Percentiles rank a stretch among this genome's conserved stretches.
Conservation (phyloP, 1,139 yeast genomes). For the Komagataea norvegica region DNA sequence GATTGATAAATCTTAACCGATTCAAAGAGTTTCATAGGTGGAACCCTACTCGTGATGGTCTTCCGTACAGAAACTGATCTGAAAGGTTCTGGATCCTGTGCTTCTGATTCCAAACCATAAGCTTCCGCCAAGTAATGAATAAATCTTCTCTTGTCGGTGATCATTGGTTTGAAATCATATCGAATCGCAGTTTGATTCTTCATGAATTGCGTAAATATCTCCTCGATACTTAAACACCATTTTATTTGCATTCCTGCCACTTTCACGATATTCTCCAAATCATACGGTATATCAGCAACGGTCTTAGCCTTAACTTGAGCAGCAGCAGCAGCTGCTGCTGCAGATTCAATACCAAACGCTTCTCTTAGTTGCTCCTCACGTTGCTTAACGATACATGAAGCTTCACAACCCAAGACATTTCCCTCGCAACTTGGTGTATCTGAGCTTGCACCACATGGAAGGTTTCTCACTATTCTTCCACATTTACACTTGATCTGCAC, state of each 20-base stretch:
- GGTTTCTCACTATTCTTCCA: slow-evolving; percentile 45
- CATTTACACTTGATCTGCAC: slow-evolving; percentile 59
- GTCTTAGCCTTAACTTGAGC: slow-evolving; percentile 18
- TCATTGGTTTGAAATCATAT: slow-evolving; percentile 72
- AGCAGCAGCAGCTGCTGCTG: slow-evolving; percentile 12
- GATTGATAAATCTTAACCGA: slow-evolving; percentile 31
- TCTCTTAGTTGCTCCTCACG: slow-evolving; percentile 60
- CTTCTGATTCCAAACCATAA: slow-evolving; percentile 58
- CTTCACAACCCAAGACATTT: slow-evolving; percentile 53
- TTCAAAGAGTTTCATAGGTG: slow-evolving; percentile 29
- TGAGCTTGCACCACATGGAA: slow-evolving; percentile 51
- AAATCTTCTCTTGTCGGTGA: slow-evolving; percentile 60
- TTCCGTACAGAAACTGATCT: slow-evolving; percentile 63
- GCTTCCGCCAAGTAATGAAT: slow-evolving; percentile 62
- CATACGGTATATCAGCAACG: slow-evolving; percentile 29
- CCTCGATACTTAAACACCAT: slow-evolving; percentile 68
- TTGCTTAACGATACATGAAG: slow-evolving; percentile 56
- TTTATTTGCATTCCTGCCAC: slow-evolving; percentile 36
- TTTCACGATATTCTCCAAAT: slow-evolving; percentile 27
- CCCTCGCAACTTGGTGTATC: slow-evolving; percentile 22
- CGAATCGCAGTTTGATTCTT: slow-evolving; percentile 31
- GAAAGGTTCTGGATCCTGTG: slow-evolving; percentile 79
- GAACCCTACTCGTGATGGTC: slow-evolving; percentile 29
- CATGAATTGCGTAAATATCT: slow-evolving; percentile 45
- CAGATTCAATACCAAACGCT: slow-evolving; percentile 45